Base-by-base conservation (phyloP, 2,329 filamentous ascomycete genomes). In the Xylaria sp. region DNA sequence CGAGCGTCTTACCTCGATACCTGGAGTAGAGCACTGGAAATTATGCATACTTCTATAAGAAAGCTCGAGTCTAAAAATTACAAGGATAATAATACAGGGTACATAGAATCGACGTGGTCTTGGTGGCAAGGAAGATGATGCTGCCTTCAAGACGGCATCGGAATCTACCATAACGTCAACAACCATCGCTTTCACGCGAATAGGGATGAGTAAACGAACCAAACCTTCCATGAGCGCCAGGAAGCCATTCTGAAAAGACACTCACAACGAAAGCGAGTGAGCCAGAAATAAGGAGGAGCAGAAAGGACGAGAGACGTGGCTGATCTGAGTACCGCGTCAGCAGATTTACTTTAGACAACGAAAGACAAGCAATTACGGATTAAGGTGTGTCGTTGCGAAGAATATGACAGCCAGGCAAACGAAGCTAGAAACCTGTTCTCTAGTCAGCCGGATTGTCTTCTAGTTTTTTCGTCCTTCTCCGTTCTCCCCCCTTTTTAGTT, bases 21-120 rank as follows among this genome's bases (percentile, higher is more conserved):
- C 86, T 23, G 83, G 79, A 13, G 77, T 79, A 7, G 85, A 81
- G 73, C 87, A 89, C 75, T 88, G 86, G 43, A 86, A 81, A 67
- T 84, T 81, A 31, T 78, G 77, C 15, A 83, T 80, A 1, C 86
- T 82, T 39, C 76, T 78, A 61, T 86, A 81, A 43, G 85, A 83
- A 1, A 85, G 75, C 68, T 87, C 84, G 18, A 88, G 74, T 4
- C 87, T 82, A 9, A 85, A 39, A 2, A 86, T 78, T 55, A 88
- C 79, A 36, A 82, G 82, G 5, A 81, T 49, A 9, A 86, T 77
- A 18, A 88, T 74, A 13, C 81, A 76, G 1, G 83, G 82, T 2
- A 86, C 72, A 55, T 83, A 85, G 65, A 82, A 83, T 12, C 83
- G 80, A 43, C 83, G 80, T 20, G 86, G 86, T 23, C 85, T 81